Evolutionary conservation across 495 filamentous ascomycete genomes (phyloP).

Genomic region (Parachaetomium inaequale): DNA sequence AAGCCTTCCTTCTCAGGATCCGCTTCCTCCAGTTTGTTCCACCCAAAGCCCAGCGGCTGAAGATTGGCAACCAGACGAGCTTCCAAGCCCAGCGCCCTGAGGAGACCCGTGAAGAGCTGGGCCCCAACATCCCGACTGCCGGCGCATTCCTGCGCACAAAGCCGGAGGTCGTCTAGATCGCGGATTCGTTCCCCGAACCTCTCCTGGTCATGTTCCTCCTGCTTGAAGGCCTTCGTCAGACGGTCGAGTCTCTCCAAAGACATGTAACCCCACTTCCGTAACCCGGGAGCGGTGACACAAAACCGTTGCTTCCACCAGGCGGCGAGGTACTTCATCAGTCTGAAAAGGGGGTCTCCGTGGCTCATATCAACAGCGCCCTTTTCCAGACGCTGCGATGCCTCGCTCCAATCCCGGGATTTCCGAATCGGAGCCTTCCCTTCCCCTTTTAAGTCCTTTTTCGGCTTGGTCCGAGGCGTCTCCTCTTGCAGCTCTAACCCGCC

Average conservation of each 20-base stretch:
- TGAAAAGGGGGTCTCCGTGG: slow-evolving; percentile 75
- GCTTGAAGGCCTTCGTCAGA: slow-evolving; percentile 59
- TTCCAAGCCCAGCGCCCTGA: slow-evolving; percentile 80
- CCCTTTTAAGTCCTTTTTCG: slow-evolving; percentile 28
- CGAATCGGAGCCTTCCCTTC: slow-evolving; percentile 46
- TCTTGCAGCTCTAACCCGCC: slow-evolving; percentile 57
- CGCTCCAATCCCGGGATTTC: slow-evolving; percentile 69
- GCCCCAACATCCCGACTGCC: slow-evolving; percentile 86
- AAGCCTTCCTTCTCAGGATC: slow-evolving; percentile 40
- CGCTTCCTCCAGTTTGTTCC: slow-evolving; percentile 78
- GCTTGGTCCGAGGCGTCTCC: slow-evolving; percentile 1
- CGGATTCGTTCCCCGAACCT: slow-evolving; percentile 71
- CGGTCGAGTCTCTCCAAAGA: slow-evolving; percentile 62
- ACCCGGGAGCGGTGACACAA: slow-evolving; percentile 66
- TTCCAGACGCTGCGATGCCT: slow-evolving; percentile 63
- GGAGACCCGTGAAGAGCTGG: slow-evolving; percentile 83
- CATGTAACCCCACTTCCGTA: slow-evolving; percentile 90
- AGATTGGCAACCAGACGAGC: slow-evolving; percentile 76
- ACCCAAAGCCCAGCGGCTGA: slow-evolving; percentile 87
- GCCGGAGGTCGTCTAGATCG: slow-evolving; percentile 61
- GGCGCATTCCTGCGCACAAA: slow-evolving; percentile 63
- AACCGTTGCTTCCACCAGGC: slow-evolving; percentile 89
- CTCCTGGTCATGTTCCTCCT: slow-evolving; percentile 58
- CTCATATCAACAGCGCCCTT: slow-evolving; percentile 66
- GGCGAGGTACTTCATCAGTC: slow-evolving; percentile 69